Base-by-base conservation (phyloP, 2,329 filamentous ascomycete genomes). In the Amauroascus verrucosus region DNA sequence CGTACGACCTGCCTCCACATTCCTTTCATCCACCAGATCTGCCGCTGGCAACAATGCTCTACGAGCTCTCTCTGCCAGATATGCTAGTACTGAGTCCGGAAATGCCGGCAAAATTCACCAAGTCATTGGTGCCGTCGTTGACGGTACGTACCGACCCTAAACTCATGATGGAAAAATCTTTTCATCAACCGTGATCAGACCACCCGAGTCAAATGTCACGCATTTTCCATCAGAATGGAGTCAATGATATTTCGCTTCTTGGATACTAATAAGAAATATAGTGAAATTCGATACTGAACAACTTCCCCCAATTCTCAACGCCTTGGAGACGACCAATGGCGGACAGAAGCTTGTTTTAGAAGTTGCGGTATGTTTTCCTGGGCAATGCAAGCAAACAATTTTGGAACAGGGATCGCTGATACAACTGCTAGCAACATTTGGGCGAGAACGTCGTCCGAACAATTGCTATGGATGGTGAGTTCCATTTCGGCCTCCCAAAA, bases 401-500 rank as follows among this genome's bases (percentile, higher is more conserved):
- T 47, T 33, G 30, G 13, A 35, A 44, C 11, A 44, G 22, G 18
- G 32, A 24, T 41, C 8, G 38, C 51, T 55, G 41, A 50, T 32
- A n/a, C 26, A 13, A n/a, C 18, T 33, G 30, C 55, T 67, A 96
- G 89, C 93, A 98, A 96, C 93, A 97, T 84, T 79, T 98, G 76
- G 93, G 93, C 79, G 88, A 98, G 81, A 95, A 88, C 81, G 88
- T 96, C 72, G 93, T 98, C 75, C 85, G 93, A 76, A 95, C 88
- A 77, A 98, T 98, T 95, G 93, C 93, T 77, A 98, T 98, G 93
- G 93, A 98, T 78, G 93, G 91, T 94, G 84, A 75, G 82, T 61
- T 18, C 18, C 16, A 6, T 5, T 18, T 20, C 4, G 16, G 2
- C 2, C 5, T 14, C 6, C 14, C 9, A 18, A 40, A 18, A 13